Base-by-base conservation (phyloP, 768 basidiomycete species). In the Tricholoma sp. region DNA sequence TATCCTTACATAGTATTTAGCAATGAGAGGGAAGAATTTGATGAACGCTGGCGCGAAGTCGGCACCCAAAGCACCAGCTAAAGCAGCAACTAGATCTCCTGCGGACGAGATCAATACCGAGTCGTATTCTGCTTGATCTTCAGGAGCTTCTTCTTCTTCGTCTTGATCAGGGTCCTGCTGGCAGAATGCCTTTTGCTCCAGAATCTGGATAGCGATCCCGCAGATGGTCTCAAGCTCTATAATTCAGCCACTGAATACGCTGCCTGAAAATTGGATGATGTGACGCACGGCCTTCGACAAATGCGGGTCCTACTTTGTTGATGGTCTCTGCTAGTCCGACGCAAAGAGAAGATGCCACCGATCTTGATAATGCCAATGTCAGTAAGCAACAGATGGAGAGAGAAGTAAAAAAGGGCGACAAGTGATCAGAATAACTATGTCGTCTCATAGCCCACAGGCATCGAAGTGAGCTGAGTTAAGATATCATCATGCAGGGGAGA, bases 111-210 rank as follows among this genome's bases (percentile, higher is more conserved):
- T 90, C 57, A 99, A 81, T 55, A 97, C 91, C 3, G 95, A 91
- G 69, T 99, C 97, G 69, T 94, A 96, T 75, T 99, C 97, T 1
- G 95, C 94, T 66, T 89, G 88, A 61, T 92, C 91, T 69, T 92
- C 91, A 7, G 86, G 88, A 22, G 87, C 88, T 64, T 91, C 91
- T 22, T 90, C 90, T 4, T 81, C 81, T 61, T 93, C 91, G 62
- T 94, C 94, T 61, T 91, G 89, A 67, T 96, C 94, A 49, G 94
- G 93, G 66, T 96, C 94, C 70, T 94, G 89, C 71, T 99, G 97
- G 75, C 96, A 98, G 63, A 93, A 82, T 0, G 94, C 91, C 74
- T 96, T 97, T 72, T 94, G 89, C 69, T 94, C 91, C 45, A 99
- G 79, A 62, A 99, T 85, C 66, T 92, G 85, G 55, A 86, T 75